A percentile compares a stretch with the other conserved stretches of the same genome.
Evolutionary conservation across 192 early-diverging fungal genomes (phyloP).

Genomic region (Backusella westeae): DNA sequence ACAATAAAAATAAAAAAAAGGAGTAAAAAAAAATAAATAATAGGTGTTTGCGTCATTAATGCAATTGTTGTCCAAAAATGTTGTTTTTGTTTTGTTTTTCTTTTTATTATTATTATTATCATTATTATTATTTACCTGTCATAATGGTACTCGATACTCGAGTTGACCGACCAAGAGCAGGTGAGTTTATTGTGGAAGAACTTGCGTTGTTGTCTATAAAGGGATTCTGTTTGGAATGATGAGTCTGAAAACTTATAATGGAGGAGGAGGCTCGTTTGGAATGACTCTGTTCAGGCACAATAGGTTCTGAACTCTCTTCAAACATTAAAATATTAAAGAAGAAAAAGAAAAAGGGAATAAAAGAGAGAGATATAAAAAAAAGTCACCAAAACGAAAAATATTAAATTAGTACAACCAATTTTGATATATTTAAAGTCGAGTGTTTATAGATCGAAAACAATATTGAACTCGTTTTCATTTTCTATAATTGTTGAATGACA

Average conservation of each 20-base stretch:
- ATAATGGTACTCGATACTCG: not conserved
- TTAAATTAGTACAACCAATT: not conserved
- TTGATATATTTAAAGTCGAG: too few relatives aligned
- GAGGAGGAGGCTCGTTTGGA: not conserved
- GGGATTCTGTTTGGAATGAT: not conserved
- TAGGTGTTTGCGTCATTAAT: conserved; percentile 8
- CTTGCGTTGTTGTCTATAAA: conserved; percentile 10
- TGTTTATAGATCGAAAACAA: not conserved
- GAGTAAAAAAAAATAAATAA: not conserved
- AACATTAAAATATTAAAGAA: not conserved
- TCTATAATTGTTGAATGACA: not conserved
- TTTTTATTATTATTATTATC: not conserved
- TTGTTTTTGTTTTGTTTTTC: not conserved
- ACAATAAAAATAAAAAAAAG: not conserved
- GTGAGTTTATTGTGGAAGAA: not conserved
- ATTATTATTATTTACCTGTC: not conserved
- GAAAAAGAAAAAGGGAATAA: not conserved
- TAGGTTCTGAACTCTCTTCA: conserved; percentile 7
- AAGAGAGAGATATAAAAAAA: not conserved
- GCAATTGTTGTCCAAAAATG: conserved; percentile 9
- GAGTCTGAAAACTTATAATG: not conserved
- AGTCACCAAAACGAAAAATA: not conserved
- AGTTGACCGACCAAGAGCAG: not conserved
- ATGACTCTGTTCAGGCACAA: not conserved
- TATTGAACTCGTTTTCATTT: not conserved